A percentile compares a stretch with the other conserved stretches of the same genome.
Evolutionary conservation across 495 filamentous ascomycete species (phyloP).

Genomic region (Talaromyces trachyspermus): DNA sequence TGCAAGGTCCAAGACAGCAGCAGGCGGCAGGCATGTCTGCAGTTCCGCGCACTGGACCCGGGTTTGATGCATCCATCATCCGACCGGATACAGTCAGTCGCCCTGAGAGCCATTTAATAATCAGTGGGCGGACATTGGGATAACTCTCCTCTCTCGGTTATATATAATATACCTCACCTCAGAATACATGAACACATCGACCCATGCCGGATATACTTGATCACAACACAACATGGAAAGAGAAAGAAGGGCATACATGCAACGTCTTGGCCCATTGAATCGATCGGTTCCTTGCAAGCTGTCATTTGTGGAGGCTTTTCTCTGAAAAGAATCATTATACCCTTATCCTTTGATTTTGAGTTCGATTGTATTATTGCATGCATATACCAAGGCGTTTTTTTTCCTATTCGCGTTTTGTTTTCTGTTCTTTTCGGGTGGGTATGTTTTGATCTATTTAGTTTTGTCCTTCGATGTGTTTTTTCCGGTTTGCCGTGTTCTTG

Average conservation of each 20-base stretch:
- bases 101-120: slow-evolving; percentile 40
- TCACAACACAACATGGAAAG: too few species aligned
- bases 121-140: slow-evolving; percentile 44
- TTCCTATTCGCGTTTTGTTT: not conserved
- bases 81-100: slow-evolving; percentile 30
- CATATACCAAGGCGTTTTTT: not conserved
- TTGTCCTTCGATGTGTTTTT: not conserved
- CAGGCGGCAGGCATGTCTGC: slow-evolving; percentile 10
- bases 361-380: slow-evolving; percentile 6
- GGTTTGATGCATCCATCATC: slow-evolving; percentile 30
- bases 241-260: too few species aligned
- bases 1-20: slow-evolving; percentile 16
- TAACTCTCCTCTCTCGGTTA: slow-evolving; percentile 17
- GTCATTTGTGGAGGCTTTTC: too few species aligned
- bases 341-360: slow-evolving; percentile 1
- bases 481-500: too few species aligned
- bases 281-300: too few species aligned
- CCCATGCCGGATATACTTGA: too few species aligned
- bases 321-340: slow-evolving; percentile 3
- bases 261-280: too few species aligned
- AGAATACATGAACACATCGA: not conserved
- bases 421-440: not conserved
- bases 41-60: slow-evolving; percentile 24
- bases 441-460: slow-evolving; percentile 5
- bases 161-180: slow-evolving; percentile 13